Evolutionary conservation across 2,329 filamentous ascomycete species (phyloP), one percentile per base, ranked within the genome.

Genomic region (Camptophora hylomeconis): DNA sequence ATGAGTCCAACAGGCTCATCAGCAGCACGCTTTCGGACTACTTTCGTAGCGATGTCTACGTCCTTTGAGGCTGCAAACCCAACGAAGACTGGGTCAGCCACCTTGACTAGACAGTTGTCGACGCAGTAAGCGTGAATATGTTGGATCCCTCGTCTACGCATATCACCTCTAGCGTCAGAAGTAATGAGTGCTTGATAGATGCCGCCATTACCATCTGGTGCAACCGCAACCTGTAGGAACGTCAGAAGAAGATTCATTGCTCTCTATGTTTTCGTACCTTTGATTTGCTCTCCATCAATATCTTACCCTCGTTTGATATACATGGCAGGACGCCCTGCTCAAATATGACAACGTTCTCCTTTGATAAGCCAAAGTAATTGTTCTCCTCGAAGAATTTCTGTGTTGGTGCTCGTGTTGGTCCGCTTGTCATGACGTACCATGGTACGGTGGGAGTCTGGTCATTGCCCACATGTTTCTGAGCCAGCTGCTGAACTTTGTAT

Each of bases 401-500:
- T n/a, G 89, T 98, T 21, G 86, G 82, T 37, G 73, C 74, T 43
- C 86, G 73, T 5, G 89, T 98, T 24, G 89, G 89, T 4, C 89
- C 89, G 48, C 83, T 93, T 47, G 89, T 98, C 89, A 98, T 98
- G 57, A 98, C 83, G 60, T 98, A 98, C 89, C 89, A 98, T 8
- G 89, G 89, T 22, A 95, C 75, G 17, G 78, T 65, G 7, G 40
- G 34, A 23, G 73, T 72, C 31, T 63, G 63, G 39, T 57, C 55
- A 42, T 67, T 67, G 33, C 69, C 69, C 30, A 71, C 64, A 51
- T 76, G 73, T 54, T 79, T 74, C 45, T 74, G 67, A 23, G 87
- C 86, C 40, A 95, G 64, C 47, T 75, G 60, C 60, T 95, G 80
- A 6, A 92, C 61, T 63, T 84, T 92, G 48, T 68, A 68, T 51